phyloP scores from a whole-genome alignment of 345 rosid genomes.

The Euphorbia lathyris region DNA sequence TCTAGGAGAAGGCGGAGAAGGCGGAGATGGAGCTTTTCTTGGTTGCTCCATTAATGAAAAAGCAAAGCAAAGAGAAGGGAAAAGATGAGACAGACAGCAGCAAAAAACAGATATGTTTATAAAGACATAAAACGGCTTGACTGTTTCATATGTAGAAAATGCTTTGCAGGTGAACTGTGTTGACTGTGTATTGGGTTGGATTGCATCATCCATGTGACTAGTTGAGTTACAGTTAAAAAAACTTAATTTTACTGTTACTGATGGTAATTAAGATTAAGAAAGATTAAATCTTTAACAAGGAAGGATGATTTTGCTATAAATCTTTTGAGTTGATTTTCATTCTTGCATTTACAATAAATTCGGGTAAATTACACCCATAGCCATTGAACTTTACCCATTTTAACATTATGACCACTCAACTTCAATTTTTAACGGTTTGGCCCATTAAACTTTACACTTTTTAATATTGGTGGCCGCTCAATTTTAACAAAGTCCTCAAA shows the following conservation, averaged over 20 bases:
- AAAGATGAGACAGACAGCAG: slow-evolving; percentile 28
- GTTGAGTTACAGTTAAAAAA: slow-evolving; percentile 15
- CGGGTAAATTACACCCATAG: no score
- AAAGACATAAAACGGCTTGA: slow-evolving; percentile 10
- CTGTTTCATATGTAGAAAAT: slow-evolving; percentile 20
- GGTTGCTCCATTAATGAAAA: slow-evolving; percentile 21
- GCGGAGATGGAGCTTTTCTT: background rate
- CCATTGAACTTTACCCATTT: no score
- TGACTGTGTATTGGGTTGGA: background rate
- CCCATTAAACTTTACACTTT: no score
- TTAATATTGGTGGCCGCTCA: no score
- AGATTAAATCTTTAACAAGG: no score
- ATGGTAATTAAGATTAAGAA: no score
- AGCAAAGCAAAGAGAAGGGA: background rate
- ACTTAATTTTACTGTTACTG: no score
- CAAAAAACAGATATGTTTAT: background rate
- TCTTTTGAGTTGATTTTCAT: background rate
- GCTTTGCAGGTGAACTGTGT: slow-evolving; percentile 10
- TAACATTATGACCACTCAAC: no score
- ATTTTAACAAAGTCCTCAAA: no score
- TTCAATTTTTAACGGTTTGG: no score
- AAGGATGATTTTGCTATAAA: background rate
- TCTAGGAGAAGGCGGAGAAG: background rate
- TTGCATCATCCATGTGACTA: slow-evolving; percentile 19
- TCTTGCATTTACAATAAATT: background rate